Base-by-base conservation (phyloP, 2,329 filamentous ascomycete species). In the Aspergillus floridensis region DNA sequence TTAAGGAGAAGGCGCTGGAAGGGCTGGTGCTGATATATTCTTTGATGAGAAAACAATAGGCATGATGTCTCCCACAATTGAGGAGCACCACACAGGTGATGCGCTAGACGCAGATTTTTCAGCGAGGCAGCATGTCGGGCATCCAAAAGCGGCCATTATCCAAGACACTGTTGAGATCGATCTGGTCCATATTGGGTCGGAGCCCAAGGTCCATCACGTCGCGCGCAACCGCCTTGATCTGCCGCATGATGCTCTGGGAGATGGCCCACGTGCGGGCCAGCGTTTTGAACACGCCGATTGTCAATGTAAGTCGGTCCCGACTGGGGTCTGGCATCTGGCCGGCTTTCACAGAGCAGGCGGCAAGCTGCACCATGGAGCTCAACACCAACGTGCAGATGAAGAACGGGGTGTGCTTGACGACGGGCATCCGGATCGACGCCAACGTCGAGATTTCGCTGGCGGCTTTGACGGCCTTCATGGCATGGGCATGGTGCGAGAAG, bases 301-400 rank as follows among this genome's bases (percentile, higher is more conserved):
- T 92, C 14, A 96, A 83, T 0, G 88, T 85, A 56, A 96, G 89
- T 66, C 86, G 87, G 75, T 92, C 90, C 82, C 79, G 66, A 62
- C 76, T 81, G 1, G 80, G 78, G 50, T 88, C 80, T 56, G 84
- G 84, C 70, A 84, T 85, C 21, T 88, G 79, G 14, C 73, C 56
- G 80, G 88, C 70, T 52, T 77, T 79, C 67, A 81, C 80, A 5
- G 84, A 86, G 86, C 91, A 96, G 63, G 90, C 90, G 57, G 88
- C 91, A 24, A 96, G 81, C 68, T 95, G 90, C 4, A 93, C 89
- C 66, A 93, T 89, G 6, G 90, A 91, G 19, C 88, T 89, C 56
- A 93, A 80, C 1, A 90, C 90, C 53, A 95, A 80, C 44, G 90
- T 88, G 70, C 91, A 95, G 35, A 88, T 90, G 77, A 95, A 92